These are phyloP conservation scores for Podaxis pistillaris DNA, from an alignment of 768 basidiomycete species.

Conservation along the genomic window DNA sequence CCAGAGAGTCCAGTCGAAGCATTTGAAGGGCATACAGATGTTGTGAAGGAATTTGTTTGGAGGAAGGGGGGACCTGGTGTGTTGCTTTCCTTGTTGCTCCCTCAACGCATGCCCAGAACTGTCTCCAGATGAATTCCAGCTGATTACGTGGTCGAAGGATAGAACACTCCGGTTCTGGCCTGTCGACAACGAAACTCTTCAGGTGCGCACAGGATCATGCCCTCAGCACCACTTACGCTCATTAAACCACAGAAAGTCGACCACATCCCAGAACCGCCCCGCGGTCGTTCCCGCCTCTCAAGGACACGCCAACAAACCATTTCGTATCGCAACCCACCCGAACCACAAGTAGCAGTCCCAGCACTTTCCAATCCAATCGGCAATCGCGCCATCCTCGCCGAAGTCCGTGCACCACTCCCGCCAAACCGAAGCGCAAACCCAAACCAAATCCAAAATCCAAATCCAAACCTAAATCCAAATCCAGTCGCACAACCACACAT, in stretches of 20 bases:
- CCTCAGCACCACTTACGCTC: conserved; percentile 12
- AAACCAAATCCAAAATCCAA: background rate
- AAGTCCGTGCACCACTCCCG: conserved; percentile 58
- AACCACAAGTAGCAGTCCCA: conserved; percentile 33
- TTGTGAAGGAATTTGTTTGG: conserved; percentile 99
- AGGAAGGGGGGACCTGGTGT: conserved; percentile 61
- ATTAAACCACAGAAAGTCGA: conserved; percentile 47
- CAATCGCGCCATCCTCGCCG: conserved; percentile 64
- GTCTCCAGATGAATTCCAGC: conserved; percentile 49
- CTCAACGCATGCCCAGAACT: background rate
- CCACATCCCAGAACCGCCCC: conserved; percentile 29
- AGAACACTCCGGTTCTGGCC: conserved; percentile 92
- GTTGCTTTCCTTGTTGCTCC: conserved; percentile 12
- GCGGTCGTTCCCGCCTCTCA: conserved; percentile 30
- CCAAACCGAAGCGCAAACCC: conserved; percentile 14
- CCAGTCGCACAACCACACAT: conserved; percentile 28
- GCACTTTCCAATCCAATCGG: conserved; percentile 68
- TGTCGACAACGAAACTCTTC: conserved; percentile 65
- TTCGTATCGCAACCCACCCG: conserved; percentile 60
- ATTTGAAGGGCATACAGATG: conserved; percentile 88
- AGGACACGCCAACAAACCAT: conserved; percentile 24
- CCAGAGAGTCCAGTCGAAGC: conserved; percentile 55
- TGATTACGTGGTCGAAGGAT: conserved; percentile 81
- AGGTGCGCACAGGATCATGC: conserved; percentile 39
- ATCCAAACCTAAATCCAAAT: conserved; percentile 18